Conservation (phyloP, 208 protist species). For the Endotrypanum monterogeii region DNA sequence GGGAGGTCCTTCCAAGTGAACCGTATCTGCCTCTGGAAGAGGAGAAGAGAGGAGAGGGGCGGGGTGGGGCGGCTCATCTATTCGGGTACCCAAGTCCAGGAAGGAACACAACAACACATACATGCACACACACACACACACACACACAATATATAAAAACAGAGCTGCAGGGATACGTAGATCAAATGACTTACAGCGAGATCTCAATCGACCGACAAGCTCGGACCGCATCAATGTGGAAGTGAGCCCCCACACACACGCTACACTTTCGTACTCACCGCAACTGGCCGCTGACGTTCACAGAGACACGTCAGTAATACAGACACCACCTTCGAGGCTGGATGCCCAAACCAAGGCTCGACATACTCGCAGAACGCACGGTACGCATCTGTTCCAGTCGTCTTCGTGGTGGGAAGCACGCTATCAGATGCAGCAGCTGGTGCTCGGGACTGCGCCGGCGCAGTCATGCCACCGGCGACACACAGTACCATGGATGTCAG, state of each 20-base stretch:
- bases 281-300: conserved; percentile 1
- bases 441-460: neutral
- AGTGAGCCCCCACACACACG: neutral
- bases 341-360: conserved; percentile 23
- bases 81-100: too few relatives aligned
- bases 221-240: neutral
- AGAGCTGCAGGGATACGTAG: neutral
- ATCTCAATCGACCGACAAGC: neutral
- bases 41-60: neutral
- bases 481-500: conserved; percentile 23
- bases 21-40: too few relatives aligned
- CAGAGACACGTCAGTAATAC: conserved; percentile 15
- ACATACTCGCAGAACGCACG: conserved; percentile 15
- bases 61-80: neutral
- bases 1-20: too few relatives aligned
- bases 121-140: neutral
- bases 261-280: neutral
- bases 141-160: neutral
- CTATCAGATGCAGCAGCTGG: neutral
- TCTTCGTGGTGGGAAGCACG: neutral
- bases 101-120: neutral
- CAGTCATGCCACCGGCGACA: conserved; percentile 20
- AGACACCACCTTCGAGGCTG: conserved; percentile 2
- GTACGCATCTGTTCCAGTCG: conserved; percentile 1
- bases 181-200: neutral